Base-by-base conservation (phyloP, 257 asterid species). In the Striga asiatica region DNA sequence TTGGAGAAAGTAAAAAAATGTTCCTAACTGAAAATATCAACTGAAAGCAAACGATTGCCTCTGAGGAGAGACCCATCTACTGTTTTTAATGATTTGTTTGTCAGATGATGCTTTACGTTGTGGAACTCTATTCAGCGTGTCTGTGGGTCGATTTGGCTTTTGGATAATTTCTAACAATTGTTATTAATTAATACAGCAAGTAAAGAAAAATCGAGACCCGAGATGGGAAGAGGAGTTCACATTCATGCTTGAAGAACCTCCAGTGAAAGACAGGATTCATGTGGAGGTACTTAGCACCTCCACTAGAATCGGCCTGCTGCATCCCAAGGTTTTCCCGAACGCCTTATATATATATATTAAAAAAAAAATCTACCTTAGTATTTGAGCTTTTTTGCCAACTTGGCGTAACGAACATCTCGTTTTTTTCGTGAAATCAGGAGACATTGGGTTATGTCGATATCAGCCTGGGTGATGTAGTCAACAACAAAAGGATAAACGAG, bases 181-280 rank as follows among this genome's bases (percentile, higher is more conserved):
- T 41, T 55, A 11, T n/a, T n/a, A n/a, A n/a, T n/a, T 13, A 25
- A 29, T 65, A 42, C 89, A 92, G 98, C 98, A 92, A 68, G 24
- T 84, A 46, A 88, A 88, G 88, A 92, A 92, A 81, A 92, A 77
- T 72, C 74, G 97, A 34, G 98, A 92, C 75, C 98, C 98, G 51
- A 82, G 97, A 66, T 88, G 97, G 98, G 95, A 71, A 8, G 98
- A 92, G 76, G 93, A 72, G 66, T 92, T 88, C 68, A 62, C 76
- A 4, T 92, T 88, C 75, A 41, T 68, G 70, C 57, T 92, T 77
- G 94, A 88, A 5, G 92, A 88, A 75, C 86, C 97, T 59, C 98
- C 98, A 3, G 23, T 67, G 56, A 83, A 79, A 66, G 98, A 84
- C 22, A 85, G 61, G 80, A 60, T 92, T 46, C 97, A 78, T 28